Percentiles rank a stretch among this genome's conserved stretches.
Evolutionary conservation across 2,329 filamentous ascomycete species (phyloP).

Genomic region (Botryosphaeria dothidea): DNA sequence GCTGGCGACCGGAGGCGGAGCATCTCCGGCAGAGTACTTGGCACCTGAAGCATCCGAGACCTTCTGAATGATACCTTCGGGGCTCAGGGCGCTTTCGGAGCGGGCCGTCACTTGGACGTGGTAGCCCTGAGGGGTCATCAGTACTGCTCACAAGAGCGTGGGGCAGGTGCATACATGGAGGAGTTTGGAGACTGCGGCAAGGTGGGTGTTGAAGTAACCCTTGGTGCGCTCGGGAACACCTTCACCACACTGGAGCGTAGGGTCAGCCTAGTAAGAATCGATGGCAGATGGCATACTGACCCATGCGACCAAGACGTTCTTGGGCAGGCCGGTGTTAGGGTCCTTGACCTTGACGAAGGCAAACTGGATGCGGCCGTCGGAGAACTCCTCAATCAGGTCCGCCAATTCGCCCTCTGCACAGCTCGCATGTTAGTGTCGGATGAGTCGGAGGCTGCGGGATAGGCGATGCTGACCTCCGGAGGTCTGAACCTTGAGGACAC

Average conservation of each 20-base stretch:
- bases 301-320: conserved; percentile 92
- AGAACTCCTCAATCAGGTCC: conserved; percentile 93
- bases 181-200: conserved; percentile 84
- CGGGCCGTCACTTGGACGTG: conserved; percentile 97
- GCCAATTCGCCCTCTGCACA: conserved; percentile 79
- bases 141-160: background rate
- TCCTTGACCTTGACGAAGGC: conserved; percentile 97
- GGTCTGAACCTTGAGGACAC: conserved; percentile 88
- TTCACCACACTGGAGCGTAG: conserved; percentile 71
- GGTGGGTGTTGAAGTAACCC: conserved; percentile 96
- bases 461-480: conserved; percentile 67
- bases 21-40: conserved; percentile 78
- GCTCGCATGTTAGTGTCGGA: conserved; percentile 26
- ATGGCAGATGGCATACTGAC: conserved; percentile 39
- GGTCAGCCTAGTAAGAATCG: background rate
- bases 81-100: conserved; percentile 83
- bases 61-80: conserved; percentile 87
- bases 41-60: conserved; percentile 91
- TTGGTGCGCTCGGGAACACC: conserved; percentile 98
- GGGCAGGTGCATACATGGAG: conserved; percentile 63
- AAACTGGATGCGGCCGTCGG: conserved; percentile 94
- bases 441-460: background rate
- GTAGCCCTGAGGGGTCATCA: conserved; percentile 64
- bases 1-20: conserved; percentile 55
- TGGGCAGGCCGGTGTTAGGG: conserved; percentile 84